Conservation (phyloP, 495 filamentous ascomycete species). For the Melanomma pulvis-pyrius region DNA sequence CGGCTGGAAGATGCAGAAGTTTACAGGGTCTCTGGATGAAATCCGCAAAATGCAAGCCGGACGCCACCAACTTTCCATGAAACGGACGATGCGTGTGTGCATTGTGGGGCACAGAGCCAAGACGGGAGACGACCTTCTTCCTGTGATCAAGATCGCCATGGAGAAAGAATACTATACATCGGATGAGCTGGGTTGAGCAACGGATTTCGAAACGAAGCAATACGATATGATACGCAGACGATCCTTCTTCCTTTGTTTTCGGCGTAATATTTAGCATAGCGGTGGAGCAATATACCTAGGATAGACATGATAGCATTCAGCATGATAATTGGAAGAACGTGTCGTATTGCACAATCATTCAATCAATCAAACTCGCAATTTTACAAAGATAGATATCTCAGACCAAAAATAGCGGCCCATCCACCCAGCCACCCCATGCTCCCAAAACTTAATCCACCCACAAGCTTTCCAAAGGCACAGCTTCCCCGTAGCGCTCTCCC, state of each 20-base stretch:
- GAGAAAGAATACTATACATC: too few species aligned
- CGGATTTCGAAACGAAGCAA: too few species aligned
- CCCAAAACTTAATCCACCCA: neutral
- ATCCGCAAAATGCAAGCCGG: neutral
- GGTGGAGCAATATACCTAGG: too few species aligned
- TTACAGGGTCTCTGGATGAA: neutral
- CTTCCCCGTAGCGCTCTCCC: neutral
- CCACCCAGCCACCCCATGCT: too few species aligned
- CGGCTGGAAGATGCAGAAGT: neutral
- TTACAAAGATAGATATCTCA: neutral
- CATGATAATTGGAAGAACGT: too few species aligned
- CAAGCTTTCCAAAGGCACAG: neutral
- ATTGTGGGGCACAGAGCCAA: neutral
- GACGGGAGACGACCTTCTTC: neutral
- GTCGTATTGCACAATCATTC: too few species aligned
- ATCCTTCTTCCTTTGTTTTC: too few species aligned
- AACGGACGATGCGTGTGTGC: neutral
- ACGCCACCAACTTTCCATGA: slow-evolving; percentile 6
- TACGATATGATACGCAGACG: too few species aligned
- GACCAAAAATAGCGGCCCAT: neutral
- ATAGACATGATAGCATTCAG: neutral
- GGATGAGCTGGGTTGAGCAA: too few species aligned
- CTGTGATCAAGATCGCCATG: neutral
- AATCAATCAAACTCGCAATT: too few species aligned
- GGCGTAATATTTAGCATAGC: too few species aligned